Evolutionary conservation across 768 basidiomycete genomes (phyloP), one percentile per base, ranked within the genome.

Genomic region (Coprinopsis sp.): DNA sequence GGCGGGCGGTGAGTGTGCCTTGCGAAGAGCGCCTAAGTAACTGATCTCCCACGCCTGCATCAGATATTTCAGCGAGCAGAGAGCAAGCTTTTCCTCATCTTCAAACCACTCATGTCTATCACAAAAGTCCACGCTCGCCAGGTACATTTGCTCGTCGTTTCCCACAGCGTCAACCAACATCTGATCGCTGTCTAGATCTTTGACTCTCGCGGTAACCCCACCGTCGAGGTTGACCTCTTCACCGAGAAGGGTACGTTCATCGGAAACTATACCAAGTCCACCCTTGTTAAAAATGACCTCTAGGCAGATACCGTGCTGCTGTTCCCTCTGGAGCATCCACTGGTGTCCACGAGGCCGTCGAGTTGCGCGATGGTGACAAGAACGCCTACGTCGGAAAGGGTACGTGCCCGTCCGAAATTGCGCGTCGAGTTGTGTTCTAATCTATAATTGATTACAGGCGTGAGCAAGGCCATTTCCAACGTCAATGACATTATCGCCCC

Each of bases 271-370:
- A 34, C 24, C 18, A 41, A 27, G 36, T 30, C 43, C 33, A 13
- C 41, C 28, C 28, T 34, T 36, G 22, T 23, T 23, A 29, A 44
- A 31, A 22, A 18, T 22, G 16, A 4, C 19, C 21, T 56, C 21
- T 51, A 95, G 94, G 94, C 50, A 85, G 82, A 54, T 98, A 83
- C 86, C 86, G 91, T 51, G 89, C 92, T 50, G 81, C 91, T 53
- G 96, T 99, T 34, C 96, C 96, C 34, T 97, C 95, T 50, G 96
- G 96, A 66, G 96, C 96, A 33, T 99, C 96, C 48, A 98, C 96
- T 44, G 96, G 96, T 74, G 74, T 90, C 55, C 91, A 99, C 67
- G 96, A 99, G 70, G 96, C 96, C 52, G 91, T 97, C 56, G 96
- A 99, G 72, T 88, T 99, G 68, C 91, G 96, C 57, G 96, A 99